These are phyloP conservation scores for Porogramme epimiltina DNA, from an alignment of 1,284 basidiomycete genomes.

Conservation along the genomic window DNA sequence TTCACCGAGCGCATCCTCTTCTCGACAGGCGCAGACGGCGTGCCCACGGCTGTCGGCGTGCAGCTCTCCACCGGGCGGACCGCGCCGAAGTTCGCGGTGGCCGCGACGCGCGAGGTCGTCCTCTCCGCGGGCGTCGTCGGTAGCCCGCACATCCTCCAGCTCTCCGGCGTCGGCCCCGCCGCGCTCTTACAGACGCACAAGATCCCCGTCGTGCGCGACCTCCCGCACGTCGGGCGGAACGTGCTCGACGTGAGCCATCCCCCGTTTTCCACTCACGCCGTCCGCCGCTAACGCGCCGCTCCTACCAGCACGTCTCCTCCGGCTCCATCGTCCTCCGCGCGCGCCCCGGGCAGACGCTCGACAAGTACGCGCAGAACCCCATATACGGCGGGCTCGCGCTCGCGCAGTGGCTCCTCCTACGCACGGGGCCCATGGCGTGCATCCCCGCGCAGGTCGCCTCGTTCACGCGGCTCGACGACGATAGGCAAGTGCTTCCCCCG, in stretches of 20 bases:
- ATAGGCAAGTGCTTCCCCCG: no score
- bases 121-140: constrained; percentile 45
- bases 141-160: constrained; percentile 48
- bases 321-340: constrained; percentile 32
- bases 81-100: constrained; percentile 28
- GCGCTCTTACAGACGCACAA: constrained; percentile 36
- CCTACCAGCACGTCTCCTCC: constrained; percentile 30
- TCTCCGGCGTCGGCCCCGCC: constrained; percentile 49
- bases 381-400: constrained; percentile 27
- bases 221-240: constrained; percentile 47
- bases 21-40: constrained; percentile 8
- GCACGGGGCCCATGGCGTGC: constrained; percentile 32
- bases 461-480: constrained; percentile 37
- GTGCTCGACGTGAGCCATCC: constrained; percentile 34
- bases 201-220: constrained; percentile 39
- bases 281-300: not conserved
- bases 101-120: constrained; percentile 40
- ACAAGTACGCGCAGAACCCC: constrained; percentile 33
- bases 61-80: constrained; percentile 27
- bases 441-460: constrained; percentile 25
- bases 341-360: constrained; percentile 32
- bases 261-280: not conserved
- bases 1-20: constrained; percentile 32
- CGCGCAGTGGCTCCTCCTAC: constrained; percentile 33
- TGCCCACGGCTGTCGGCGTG: constrained; percentile 30